Conservation (phyloP, 2,329 filamentous ascomycete species). For the Orbilia blumenaviensis region DNA sequence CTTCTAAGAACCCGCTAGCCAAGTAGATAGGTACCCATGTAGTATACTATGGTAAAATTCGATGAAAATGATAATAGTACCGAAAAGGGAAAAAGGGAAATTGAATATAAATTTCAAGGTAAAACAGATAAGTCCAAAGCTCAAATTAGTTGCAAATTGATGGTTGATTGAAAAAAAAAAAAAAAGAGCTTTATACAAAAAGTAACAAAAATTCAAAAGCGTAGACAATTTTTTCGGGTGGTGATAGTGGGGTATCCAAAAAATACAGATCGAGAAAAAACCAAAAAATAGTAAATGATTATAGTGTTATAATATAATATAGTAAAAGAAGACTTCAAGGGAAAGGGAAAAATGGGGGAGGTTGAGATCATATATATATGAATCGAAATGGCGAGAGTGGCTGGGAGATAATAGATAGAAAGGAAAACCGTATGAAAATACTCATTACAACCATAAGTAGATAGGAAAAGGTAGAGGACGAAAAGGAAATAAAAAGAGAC, state of each 20-base stretch:
- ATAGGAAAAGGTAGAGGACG: neutral
- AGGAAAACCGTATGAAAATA: conserved; percentile 34
- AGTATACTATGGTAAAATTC: too few species aligned
- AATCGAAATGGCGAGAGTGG: neutral
- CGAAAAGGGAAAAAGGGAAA: too few species aligned
- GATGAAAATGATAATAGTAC: too few species aligned
- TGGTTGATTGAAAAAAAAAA: too few species aligned
- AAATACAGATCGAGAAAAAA: conserved; percentile 20
- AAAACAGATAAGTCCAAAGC: too few species aligned
- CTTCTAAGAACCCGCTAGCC: too few species aligned
- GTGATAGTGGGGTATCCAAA: conserved; percentile 38
- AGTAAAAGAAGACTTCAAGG: too few species aligned
- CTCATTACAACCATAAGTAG: conserved; percentile 42
- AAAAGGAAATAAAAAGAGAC: neutral
- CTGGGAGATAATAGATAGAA: neutral
- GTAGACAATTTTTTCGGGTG: neutral
- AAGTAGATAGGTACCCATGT: too few species aligned
- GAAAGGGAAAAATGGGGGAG: neutral
- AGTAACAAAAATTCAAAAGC: neutral
- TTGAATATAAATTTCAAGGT: too few species aligned
- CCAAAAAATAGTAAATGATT: neutral
- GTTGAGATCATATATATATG: neutral
- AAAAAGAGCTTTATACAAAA: neutral
- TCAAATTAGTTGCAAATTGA: neutral
- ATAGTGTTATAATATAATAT: too few species aligned